Evolutionary conservation across 768 basidiomycete species (phyloP), one percentile per base, ranked within the genome.

Genomic region (Trametes punicea): DNA sequence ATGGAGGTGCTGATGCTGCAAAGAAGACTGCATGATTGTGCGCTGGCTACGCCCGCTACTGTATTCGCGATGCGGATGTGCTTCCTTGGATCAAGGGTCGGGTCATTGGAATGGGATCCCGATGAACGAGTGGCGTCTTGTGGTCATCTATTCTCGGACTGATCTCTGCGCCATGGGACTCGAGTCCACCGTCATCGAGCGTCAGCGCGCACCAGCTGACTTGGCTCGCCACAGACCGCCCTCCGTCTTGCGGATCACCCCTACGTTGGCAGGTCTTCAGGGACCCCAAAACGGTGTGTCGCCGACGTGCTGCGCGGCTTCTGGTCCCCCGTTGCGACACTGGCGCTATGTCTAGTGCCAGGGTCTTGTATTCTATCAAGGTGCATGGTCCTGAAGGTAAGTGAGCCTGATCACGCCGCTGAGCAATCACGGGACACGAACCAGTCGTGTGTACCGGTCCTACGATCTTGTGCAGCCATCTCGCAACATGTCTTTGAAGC

Each of bases 141-240:
- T 25, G 33, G 44, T 46, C 45, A 53, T 46, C 46, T 46, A 46
- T 53, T 34, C 33, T 26, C 25, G 42, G 51, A 45, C 23, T 29
- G 50, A 51, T 53, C 23, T 15, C 25, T 18, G 18, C 21, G 5
- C 11, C 34, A 11, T 34, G n/a, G 1, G 31, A 2, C 11, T 29
- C 25, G 38, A 39, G 18, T 15, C 31, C 34, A 29, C 16, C 51
- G 51, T 44, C 41, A 52, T 44, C n/a, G n/a, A n/a, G n/a, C n/a
- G n/a, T n/a, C n/a, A n/a, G n/a, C 26, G 4, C 20, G 50, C 39
- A 51, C 50, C 50, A 51, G 50, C 50, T 51, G 50, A 51, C 40
- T 26, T 20, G 50, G 10, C 15, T 36, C 21, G 38, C 30, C 38
- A 34, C 9, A 10, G 10, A 10, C 34, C 13, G 34, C 11, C 34